Conservation (phyloP, 495 filamentous ascomycete species). For the Annulohypoxylon nitens region DNA sequence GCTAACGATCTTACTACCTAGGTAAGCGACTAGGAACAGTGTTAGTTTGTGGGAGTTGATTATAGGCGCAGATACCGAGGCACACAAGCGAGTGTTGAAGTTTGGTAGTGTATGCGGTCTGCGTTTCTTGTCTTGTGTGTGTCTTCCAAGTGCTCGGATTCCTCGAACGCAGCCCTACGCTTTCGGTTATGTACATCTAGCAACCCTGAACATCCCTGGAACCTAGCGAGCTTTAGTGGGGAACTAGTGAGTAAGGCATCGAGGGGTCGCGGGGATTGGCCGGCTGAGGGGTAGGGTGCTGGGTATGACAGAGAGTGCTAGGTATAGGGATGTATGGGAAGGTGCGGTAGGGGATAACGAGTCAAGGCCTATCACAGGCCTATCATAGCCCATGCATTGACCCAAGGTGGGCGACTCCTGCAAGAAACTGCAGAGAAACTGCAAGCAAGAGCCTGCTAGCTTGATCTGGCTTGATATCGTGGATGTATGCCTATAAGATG, state of each 20-base stretch:
- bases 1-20: constrained; percentile 20
- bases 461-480: constrained; percentile 28
- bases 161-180: constrained; percentile 46
- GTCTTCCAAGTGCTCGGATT: constrained; percentile 33
- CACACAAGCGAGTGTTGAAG: constrained; percentile 16
- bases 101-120: background rate
- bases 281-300: constrained; percentile 9
- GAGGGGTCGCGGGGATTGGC: constrained; percentile 28
- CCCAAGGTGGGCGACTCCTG: constrained; percentile 40
- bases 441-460: constrained; percentile 11
- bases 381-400: constrained; percentile 24
- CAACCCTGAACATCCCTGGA: background rate
- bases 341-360: constrained; percentile 6
- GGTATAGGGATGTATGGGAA: no score
- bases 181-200: constrained; percentile 44
- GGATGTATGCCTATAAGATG: background rate
- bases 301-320: no score
- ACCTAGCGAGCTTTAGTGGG: constrained; percentile 28
- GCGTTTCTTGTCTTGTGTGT: constrained; percentile 3
- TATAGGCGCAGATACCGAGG: constrained; percentile 29
- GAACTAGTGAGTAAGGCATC: constrained; percentile 21
- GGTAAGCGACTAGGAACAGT: background rate
- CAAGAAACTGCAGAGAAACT: constrained; percentile 11
- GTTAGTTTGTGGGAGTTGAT: background rate
- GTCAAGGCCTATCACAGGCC: constrained; percentile 9